A percentile compares a stretch with the other conserved stretches of the same genome.
phyloP scores from a whole-genome alignment of 768 basidiomycete species.

The Amanita exitialis region DNA sequence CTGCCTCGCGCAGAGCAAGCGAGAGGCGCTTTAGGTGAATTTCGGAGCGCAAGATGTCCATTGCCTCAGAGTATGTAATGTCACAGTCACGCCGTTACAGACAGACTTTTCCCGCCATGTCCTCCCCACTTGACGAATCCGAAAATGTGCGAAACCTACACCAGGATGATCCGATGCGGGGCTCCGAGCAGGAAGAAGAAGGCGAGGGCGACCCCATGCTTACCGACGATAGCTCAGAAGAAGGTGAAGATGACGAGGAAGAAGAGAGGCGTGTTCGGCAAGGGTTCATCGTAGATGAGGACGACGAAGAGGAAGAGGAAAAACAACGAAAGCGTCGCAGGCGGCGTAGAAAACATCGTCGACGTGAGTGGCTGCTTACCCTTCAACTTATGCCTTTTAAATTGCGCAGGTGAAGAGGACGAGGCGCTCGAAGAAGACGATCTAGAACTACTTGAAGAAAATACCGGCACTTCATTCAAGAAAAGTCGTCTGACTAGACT shows the following conservation, averaged over 20 bases:
- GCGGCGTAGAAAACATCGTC: conserved; percentile 57
- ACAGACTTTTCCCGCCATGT: conserved; percentile 37
- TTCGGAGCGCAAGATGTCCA: neutral
- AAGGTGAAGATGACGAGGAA: conserved; percentile 86
- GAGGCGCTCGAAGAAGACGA: conserved; percentile 90
- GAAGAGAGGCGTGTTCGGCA: conserved; percentile 72
- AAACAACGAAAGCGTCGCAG: conserved; percentile 54
- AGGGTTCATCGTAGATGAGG: conserved; percentile 88
- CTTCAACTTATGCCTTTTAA: conserved; percentile 1
- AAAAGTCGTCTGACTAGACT: conserved; percentile 55
- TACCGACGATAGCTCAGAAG: conserved; percentile 81
- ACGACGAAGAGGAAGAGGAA: conserved; percentile 72
- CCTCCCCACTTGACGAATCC: conserved; percentile 36
- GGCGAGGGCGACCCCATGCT: conserved; percentile 46
- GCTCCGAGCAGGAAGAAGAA: conserved; percentile 42
- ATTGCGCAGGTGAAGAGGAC: conserved; percentile 34
- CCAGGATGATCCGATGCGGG: conserved; percentile 56
- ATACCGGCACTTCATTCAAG: conserved; percentile 74
- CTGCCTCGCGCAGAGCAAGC: conserved; percentile 62
- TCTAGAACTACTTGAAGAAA: conserved; percentile 79
- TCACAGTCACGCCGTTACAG: conserved; percentile 1
- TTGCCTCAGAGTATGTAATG: neutral
- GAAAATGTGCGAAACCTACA: conserved; percentile 15
- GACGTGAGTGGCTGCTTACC: conserved; percentile 23
- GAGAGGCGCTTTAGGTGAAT: conserved; percentile 25